A percentile compares a stretch with the other conserved stretches of the same genome.
Evolutionary conservation across 192 early-diverging fungal genomes (phyloP).

Genomic region (Podila horticola): DNA sequence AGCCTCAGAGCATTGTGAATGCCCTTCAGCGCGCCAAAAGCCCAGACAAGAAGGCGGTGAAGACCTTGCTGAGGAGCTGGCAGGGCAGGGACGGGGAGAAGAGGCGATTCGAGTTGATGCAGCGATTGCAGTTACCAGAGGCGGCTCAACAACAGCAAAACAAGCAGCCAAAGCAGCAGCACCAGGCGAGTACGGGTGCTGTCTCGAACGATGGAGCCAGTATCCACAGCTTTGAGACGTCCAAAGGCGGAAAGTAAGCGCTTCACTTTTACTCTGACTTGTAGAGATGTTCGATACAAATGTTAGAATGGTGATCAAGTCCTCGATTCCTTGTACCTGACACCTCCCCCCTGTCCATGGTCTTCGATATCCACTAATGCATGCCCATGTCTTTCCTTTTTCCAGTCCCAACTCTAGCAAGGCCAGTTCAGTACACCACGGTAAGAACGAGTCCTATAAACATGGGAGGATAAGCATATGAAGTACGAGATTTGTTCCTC

Average conservation of each 20-base stretch:
- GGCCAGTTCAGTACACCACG: neutral
- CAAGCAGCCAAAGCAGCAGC: neutral
- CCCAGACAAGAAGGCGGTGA: slow-evolving; percentile 17
- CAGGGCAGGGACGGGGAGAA: slow-evolving; percentile 17
- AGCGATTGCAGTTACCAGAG: neutral
- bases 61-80: slow-evolving; percentile 15
- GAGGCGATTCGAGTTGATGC: slow-evolving; percentile 10
- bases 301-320: too few species aligned
- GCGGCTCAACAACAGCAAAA: neutral
- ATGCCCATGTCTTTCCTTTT: neutral
- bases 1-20: slow-evolving; percentile 11
- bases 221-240: slow-evolving; percentile 12
- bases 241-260: slow-evolving; percentile 21
- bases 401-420: neutral
- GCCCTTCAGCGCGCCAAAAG: slow-evolving; percentile 15
- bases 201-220: neutral
- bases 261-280: neutral
- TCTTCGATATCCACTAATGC: neutral
- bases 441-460: too few species aligned
- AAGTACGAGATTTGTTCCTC: too few species aligned
- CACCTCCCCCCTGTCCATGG: too few species aligned
- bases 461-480: too few species aligned
- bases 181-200: neutral
- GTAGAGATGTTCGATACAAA: neutral
- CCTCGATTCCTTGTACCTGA: too few species aligned